phyloP scores from a whole-genome alignment of 2,329 filamentous ascomycete genomes.

The Mycosphaerella sp. region DNA sequence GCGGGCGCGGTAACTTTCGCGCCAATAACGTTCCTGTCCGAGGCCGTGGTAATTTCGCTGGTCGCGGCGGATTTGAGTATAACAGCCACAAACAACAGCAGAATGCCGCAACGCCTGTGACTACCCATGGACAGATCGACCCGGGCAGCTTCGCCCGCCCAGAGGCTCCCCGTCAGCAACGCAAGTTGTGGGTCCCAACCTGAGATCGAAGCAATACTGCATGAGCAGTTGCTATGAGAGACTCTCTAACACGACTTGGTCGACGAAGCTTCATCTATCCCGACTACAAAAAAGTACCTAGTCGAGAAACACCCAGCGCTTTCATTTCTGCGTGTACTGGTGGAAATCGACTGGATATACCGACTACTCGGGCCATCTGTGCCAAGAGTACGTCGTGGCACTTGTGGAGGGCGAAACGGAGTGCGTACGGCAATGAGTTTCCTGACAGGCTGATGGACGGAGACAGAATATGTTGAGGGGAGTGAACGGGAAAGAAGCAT shows the following conservation, averaged over 20 bases:
- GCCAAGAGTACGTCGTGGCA: conserved; percentile 1
- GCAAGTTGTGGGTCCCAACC: conserved; percentile 34
- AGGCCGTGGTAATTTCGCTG: conserved; percentile 19
- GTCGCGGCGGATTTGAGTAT: conserved; percentile 20
- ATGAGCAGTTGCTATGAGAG: conserved; percentile 8
- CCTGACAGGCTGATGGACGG: background rate
- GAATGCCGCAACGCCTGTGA: conserved; percentile 5
- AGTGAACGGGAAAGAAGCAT: background rate
- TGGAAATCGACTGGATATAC: background rate
- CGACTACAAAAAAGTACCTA: background rate
- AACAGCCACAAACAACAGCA: conserved; percentile 8
- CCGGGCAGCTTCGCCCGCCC: conserved; percentile 35
- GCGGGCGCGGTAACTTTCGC: conserved; percentile 24
- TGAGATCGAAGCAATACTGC: conserved; percentile 17
- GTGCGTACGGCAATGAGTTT: background rate
- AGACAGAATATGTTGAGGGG: background rate
- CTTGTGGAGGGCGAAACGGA: background rate
- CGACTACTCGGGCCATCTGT: conserved; percentile 4
- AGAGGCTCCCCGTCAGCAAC: conserved; percentile 26
- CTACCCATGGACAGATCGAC: conserved; percentile 30
- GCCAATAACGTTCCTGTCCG: conserved; percentile 14
- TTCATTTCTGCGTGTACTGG: background rate
- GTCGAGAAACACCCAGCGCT: background rate
- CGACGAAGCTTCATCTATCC: background rate
- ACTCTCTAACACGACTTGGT: background rate